Conservation (phyloP, 139 green algal genomes). For the Tetraselmis striata region DNA sequence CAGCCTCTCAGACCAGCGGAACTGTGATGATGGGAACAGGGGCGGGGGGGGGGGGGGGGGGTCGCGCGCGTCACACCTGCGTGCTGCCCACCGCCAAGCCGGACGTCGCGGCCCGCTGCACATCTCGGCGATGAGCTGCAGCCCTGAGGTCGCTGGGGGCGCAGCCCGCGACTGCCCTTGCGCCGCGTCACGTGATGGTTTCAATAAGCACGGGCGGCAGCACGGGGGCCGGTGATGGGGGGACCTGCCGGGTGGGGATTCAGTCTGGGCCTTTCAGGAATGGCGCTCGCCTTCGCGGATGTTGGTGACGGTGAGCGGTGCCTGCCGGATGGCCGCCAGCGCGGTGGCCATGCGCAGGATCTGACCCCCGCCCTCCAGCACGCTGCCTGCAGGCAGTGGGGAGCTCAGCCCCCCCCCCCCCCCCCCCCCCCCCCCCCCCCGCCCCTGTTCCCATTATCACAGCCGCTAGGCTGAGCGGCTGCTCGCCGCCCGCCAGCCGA, state of each 20-base stretch:
- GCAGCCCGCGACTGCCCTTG: conserved; percentile 19
- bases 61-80: too few relatives aligned
- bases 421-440: too few relatives aligned
- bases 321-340: conserved; percentile 45
- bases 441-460: too few relatives aligned
- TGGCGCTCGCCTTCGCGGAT: conserved; percentile 37
- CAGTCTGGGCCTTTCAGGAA: conserved; percentile 25
- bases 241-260: conserved; percentile 12
- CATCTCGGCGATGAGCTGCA: conserved; percentile 48
- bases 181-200: not conserved
- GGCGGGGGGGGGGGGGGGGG: too few relatives aligned
- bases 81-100: not conserved
- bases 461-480: too few relatives aligned
- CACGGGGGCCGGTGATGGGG: not conserved
- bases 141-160: conserved; percentile 53
- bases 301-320: conserved; percentile 35
- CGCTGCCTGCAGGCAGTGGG: conserved; percentile 37
- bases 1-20: too few relatives aligned
- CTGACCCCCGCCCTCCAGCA: conserved; percentile 73
- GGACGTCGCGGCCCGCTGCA: conserved; percentile 16
- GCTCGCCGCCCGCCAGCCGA: too few relatives aligned
- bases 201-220: not conserved
- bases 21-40: too few relatives aligned
- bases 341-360: conserved; percentile 67
- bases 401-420: too few relatives aligned